Base-by-base conservation (phyloP, 2,329 filamentous ascomycete genomes). In the Cercospora sp. region DNA sequence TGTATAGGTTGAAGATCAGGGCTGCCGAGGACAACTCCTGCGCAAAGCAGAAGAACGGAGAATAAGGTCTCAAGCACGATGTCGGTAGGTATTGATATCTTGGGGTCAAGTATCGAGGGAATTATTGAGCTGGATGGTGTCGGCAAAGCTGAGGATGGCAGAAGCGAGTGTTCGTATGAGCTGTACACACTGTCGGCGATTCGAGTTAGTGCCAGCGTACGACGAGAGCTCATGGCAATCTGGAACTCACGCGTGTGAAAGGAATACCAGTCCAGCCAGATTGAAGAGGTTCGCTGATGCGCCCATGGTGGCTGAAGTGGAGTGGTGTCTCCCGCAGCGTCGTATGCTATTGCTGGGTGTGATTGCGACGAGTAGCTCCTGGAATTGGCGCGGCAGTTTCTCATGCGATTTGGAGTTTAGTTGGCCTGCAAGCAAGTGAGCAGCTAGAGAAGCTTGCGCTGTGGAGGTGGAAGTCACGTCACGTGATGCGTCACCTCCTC, bases 31-130 rank as follows among this genome's bases (percentile, higher is more conserved):
- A 97, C 93, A 30, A 98, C 87, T 51, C 94, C 95, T 0, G 93
- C 78, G 64, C 90, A 91, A n/a, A 96, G 86, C n/a, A 94, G 78
- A 26, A 96, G 79, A 5, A 95, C 90, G 1, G 93, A 91, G 53
- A 91, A 79, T 16, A 98, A 83, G 0, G 94, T 93, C 81, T 99
- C 95, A 73, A 96, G 86, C 42, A 89, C 88, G 75, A 99, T 96
- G 77, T 99, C 95, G 69, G 91, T 81, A 0, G 95, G 94, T 1
- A 98, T 85, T 45, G 75, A 73, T 59, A 77, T 71, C 58, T 75
- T 76, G 1, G 77, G 72, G 31, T 77, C 71, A 13, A 76, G 67
- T 75, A 75, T 16, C 86, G 73, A n/a, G 18, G 72, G 71, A 6
- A 75, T 68, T 51, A 72, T 64, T 9, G 72, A 70, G 69, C 67